A percentile compares a stretch with the other conserved stretches of the same genome.
Evolutionary conservation across 2,329 filamentous ascomycete species (phyloP).

Genomic region (Alternaria sp.): DNA sequence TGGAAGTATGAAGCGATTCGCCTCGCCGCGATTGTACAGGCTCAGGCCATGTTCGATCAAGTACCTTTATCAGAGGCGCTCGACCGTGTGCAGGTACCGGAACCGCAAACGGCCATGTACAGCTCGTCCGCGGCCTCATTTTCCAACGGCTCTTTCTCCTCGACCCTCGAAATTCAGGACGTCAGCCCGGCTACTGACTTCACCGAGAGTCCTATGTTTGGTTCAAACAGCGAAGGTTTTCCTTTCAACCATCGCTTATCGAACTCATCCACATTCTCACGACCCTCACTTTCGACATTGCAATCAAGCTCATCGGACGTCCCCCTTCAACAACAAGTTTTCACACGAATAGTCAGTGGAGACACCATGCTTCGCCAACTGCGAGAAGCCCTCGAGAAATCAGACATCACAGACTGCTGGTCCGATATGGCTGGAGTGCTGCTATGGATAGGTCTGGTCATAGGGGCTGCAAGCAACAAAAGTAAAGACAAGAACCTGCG

Average conservation of each 20-base stretch:
- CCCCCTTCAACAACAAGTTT: background rate
- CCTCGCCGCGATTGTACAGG: slow-evolving; percentile 38
- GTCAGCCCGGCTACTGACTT: slow-evolving; percentile 27
- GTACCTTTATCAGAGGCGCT: slow-evolving; percentile 38
- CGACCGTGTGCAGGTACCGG: slow-evolving; percentile 9
- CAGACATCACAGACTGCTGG: slow-evolving; percentile 44
- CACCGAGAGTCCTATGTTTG: slow-evolving; percentile 21
- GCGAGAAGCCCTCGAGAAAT: slow-evolving; percentile 33
- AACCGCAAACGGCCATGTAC: slow-evolving; percentile 1
- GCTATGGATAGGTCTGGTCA: slow-evolving; percentile 43
- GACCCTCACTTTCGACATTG: slow-evolving; percentile 15
- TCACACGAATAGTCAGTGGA: slow-evolving; percentile 3
- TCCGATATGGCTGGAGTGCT: slow-evolving; percentile 47
- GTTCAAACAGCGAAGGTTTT: slow-evolving; percentile 10
- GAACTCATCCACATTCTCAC: slow-evolving; percentile 9
- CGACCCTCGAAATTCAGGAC: slow-evolving; percentile 20
- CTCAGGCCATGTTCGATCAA: slow-evolving; percentile 37
- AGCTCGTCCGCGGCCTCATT: slow-evolving; percentile 11
- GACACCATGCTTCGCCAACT: slow-evolving; percentile 30
- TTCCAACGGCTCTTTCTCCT: slow-evolving; percentile 24
- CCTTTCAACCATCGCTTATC: slow-evolving; percentile 12
- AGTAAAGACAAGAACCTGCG: slow-evolving; percentile 23
- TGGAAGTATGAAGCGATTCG: slow-evolving; percentile 48
- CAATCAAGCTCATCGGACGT: slow-evolving; percentile 12
- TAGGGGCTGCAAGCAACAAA: slow-evolving; percentile 40